A percentile compares a stretch with the other conserved stretches of the same genome.
Conservation (phyloP, 1,284 basidiomycete genomes). For the Boletus semigastroideus region DNA sequence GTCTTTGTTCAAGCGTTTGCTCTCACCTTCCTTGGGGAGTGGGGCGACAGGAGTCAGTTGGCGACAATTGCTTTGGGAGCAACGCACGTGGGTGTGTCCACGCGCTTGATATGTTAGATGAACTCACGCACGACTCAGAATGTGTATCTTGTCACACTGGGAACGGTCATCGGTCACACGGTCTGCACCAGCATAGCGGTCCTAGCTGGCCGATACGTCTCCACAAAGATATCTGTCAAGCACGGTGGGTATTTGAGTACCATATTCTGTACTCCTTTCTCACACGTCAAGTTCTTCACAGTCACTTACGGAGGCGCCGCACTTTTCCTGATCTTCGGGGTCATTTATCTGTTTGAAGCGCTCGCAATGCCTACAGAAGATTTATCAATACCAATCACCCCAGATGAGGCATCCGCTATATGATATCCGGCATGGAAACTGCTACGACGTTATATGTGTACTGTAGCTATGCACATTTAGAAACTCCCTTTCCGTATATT, state of each 20-base stretch:
- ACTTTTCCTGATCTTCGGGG: conserved; percentile 63
- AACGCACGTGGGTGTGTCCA: conserved; percentile 72
- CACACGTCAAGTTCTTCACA: not conserved
- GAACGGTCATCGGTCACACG: conserved; percentile 88
- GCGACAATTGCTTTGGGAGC: conserved; percentile 96
- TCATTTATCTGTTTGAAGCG: conserved; percentile 48
- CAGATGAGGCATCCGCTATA: conserved; percentile 17
- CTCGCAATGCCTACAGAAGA: conserved; percentile 21
- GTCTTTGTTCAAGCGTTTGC: conserved; percentile 96
- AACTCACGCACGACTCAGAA: conserved; percentile 40
- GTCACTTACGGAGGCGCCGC: conserved; percentile 50
- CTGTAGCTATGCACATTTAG: not conserved
- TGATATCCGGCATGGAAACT: conserved; percentile 40
- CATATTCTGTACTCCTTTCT: not conserved
- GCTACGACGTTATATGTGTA: conserved; percentile 1
- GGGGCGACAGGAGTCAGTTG: conserved; percentile 98
- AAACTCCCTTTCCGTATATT: not conserved
- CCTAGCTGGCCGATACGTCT: conserved; percentile 86
- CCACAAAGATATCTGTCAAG: conserved; percentile 93
- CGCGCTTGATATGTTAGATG: not conserved
- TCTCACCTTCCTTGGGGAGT: conserved; percentile 96
- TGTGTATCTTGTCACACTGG: conserved; percentile 79
- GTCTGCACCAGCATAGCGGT: conserved; percentile 90
- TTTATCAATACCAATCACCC: conserved; percentile 13
- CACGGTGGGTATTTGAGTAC: conserved; percentile 64